phyloP scores from a whole-genome alignment of 495 filamentous ascomycete genomes.

The Cladorrhinum samala region DNA sequence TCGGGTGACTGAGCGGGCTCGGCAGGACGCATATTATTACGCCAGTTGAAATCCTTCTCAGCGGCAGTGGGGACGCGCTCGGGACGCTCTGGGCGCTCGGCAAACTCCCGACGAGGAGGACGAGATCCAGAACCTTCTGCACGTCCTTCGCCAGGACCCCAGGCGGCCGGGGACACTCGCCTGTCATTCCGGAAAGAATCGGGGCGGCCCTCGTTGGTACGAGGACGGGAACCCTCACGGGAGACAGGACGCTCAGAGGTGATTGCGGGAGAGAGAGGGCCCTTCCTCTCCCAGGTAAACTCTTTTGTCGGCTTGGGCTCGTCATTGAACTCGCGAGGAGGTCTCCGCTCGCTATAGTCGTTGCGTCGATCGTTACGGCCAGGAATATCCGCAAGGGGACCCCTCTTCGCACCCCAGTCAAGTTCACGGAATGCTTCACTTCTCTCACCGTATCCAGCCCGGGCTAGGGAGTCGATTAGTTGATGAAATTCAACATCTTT shows the following conservation, averaged over 20 bases:
- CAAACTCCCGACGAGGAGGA: slow-evolving; percentile 74
- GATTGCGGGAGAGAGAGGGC: slow-evolving; percentile 72
- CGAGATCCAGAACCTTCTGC: slow-evolving; percentile 68
- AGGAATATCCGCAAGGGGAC: slow-evolving; percentile 72
- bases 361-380: slow-evolving; percentile 45
- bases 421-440: slow-evolving; percentile 53
- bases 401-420: slow-evolving; percentile 63
- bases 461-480: slow-evolving; percentile 51
- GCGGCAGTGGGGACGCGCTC: slow-evolving; percentile 76
- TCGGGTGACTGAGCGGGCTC: slow-evolving; percentile 49
- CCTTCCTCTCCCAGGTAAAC: slow-evolving; percentile 95
- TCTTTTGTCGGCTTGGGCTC: slow-evolving; percentile 81
- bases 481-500: not conserved
- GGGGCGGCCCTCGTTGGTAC: slow-evolving; percentile 51
- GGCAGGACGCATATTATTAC: slow-evolving; percentile 75
- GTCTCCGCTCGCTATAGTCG: slow-evolving; percentile 39
- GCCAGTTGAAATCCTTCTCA: slow-evolving; percentile 83
- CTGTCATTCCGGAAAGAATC: slow-evolving; percentile 51
- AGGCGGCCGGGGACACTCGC: slow-evolving; percentile 64
- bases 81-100: slow-evolving; percentile 64
- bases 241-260: slow-evolving; percentile 46
- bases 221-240: slow-evolving; percentile 64
- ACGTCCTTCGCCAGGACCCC: slow-evolving; percentile 49
- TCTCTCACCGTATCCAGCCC: slow-evolving; percentile 51
- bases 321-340: slow-evolving; percentile 30